A percentile compares a stretch with the other conserved stretches of the same genome.
phyloP scores from a whole-genome alignment of 495 filamentous ascomycete species.

The Xylona heveae region DNA sequence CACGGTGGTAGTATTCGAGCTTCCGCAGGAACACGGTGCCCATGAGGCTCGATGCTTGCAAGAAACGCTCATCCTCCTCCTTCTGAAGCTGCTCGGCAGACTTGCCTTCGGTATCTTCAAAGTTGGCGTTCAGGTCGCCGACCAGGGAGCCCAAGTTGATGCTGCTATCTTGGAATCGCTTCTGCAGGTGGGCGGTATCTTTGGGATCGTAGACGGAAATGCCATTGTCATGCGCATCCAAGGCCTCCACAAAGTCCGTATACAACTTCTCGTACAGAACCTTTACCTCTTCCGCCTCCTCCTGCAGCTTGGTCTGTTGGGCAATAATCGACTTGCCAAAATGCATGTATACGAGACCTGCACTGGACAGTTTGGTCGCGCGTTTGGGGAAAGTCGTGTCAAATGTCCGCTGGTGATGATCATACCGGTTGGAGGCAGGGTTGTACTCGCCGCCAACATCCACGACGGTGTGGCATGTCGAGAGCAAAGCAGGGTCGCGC shows the following conservation, averaged over 20 bases:
- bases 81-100: conserved; percentile 35
- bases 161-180: conserved; percentile 59
- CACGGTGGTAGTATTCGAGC: conserved; percentile 41
- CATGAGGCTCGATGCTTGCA: conserved; percentile 53
- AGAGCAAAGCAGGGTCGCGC: conserved; percentile 58
- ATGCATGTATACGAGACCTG: conserved; percentile 88
- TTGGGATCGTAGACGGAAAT: conserved; percentile 56
- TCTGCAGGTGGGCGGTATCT: conserved; percentile 41
- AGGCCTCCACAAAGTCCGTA: conserved; percentile 79
- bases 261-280: conserved; percentile 79
- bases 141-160: conserved; percentile 72
- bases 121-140: conserved; percentile 57
- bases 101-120: conserved; percentile 29
- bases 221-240: conserved; percentile 96
- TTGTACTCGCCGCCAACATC: conserved; percentile 90
- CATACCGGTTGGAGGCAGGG: conserved; percentile 51
- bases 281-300: conserved; percentile 41
- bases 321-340: conserved; percentile 71
- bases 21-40: conserved; percentile 68
- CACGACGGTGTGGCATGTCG: conserved; percentile 79
- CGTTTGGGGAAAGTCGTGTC: conserved; percentile 53
- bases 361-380: conserved; percentile 73
- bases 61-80: conserved; percentile 64
- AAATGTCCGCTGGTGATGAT: conserved; percentile 95
- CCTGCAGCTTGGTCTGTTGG: conserved; percentile 34